Evolutionary conservation across 306 rosid genomes (phyloP).

Genomic region (Parietaria judaica): DNA sequence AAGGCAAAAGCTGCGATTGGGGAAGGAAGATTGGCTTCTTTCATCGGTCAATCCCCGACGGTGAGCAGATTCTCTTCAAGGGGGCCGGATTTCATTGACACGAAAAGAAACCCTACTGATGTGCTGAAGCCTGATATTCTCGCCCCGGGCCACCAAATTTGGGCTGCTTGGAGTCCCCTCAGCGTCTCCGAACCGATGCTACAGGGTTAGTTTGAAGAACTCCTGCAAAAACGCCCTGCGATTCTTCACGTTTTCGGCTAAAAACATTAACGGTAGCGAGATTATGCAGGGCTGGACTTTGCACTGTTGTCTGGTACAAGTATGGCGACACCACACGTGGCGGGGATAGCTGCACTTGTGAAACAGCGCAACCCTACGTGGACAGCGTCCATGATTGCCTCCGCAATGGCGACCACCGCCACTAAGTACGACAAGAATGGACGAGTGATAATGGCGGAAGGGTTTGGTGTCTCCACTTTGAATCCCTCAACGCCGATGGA

Average conservation of each 20-base stretch:
- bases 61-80: conserved; percentile 87
- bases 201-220: conserved; percentile 27
- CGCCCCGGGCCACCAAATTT: conserved; percentile 86
- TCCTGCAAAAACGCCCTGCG: neutral
- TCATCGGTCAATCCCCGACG: conserved; percentile 41
- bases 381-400: conserved; percentile 85
- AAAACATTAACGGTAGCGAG: neutral
- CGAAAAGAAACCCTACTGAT: conserved; percentile 32
- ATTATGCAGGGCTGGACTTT: conserved; percentile 44
- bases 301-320: conserved; percentile 83
- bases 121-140: conserved; percentile 88
- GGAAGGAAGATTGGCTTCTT: conserved; percentile 72
- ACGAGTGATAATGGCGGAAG: conserved; percentile 58
- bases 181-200: conserved; percentile 56
- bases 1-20: conserved; percentile 42
- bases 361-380: conserved; percentile 73
- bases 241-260: too few relatives aligned
- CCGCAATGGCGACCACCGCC: conserved; percentile 78
- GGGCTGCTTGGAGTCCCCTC: conserved; percentile 90
- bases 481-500: conserved; percentile 69
- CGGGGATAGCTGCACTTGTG: conserved; percentile 87
- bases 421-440: conserved; percentile 53
- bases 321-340: conserved; percentile 86
- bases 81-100: conserved; percentile 71
- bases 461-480: conserved; percentile 27